Conservation (phyloP, 345 rosid species). For the Ricinus communis region DNA sequence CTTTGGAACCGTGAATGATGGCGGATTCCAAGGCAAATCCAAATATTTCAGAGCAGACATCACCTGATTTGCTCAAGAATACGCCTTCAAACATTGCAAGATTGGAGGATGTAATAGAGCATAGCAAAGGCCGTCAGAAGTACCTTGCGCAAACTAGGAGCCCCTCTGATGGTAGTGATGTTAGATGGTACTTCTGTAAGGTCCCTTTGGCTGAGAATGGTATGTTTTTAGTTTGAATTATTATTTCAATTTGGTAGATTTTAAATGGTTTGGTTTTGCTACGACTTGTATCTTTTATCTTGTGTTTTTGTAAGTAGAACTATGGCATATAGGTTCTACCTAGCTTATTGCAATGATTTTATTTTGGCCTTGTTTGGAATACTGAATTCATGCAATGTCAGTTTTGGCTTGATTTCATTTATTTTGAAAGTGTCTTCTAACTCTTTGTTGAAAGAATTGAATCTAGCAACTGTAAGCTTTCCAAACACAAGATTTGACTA, state of each 20-base stretch:
- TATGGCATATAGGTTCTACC: too few relatives aligned
- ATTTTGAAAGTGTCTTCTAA: too few relatives aligned
- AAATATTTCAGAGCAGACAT: conserved; percentile 40
- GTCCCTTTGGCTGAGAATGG: conserved; percentile 77
- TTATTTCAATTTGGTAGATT: neutral
- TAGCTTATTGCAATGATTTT: too few relatives aligned
- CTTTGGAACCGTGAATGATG: conserved; percentile 31
- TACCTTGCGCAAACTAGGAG: conserved; percentile 81
- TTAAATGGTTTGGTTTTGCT: too few relatives aligned
- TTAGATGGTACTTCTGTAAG: conserved; percentile 90
- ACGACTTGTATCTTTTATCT: too few relatives aligned
- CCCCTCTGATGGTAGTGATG: conserved; percentile 87
- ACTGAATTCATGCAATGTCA: too few relatives aligned
- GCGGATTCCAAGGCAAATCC: conserved; percentile 37
- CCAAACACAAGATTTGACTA: too few relatives aligned
- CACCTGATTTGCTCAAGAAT: conserved; percentile 79
- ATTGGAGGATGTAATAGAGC: conserved; percentile 86
- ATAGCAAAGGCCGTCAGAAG: conserved; percentile 73
- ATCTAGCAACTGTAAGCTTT: too few relatives aligned
- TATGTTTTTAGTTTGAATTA: conserved; percentile 25
- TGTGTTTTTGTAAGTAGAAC: too few relatives aligned
- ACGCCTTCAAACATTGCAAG: conserved; percentile 89
- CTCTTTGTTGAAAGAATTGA: too few relatives aligned
- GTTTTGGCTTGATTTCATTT: too few relatives aligned
- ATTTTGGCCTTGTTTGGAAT: too few relatives aligned